Conservation (phyloP, 768 basidiomycete species). For the Piloderma croceum region DNA sequence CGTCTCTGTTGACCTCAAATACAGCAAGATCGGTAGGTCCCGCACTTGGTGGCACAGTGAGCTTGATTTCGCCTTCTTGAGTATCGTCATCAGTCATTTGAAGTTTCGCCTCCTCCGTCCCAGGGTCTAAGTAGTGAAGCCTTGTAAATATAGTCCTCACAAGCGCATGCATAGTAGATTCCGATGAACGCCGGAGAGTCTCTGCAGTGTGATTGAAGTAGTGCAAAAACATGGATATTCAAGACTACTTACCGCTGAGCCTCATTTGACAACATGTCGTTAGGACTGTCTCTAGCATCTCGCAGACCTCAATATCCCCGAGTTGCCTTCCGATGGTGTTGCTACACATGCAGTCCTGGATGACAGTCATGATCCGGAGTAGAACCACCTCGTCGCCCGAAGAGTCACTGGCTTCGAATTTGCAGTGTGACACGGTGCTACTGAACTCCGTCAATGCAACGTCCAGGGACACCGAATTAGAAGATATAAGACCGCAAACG, state of each 20-base stretch:
- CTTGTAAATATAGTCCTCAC: conserved; percentile 78
- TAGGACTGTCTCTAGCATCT: conserved; percentile 95
- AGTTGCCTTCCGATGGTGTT: conserved; percentile 58
- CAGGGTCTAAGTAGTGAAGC: conserved; percentile 61
- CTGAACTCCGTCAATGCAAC: conserved; percentile 77
- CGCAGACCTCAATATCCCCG: conserved; percentile 92
- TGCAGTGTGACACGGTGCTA: conserved; percentile 88
- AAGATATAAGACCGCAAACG: conserved; percentile 64
- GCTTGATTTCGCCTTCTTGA: conserved; percentile 51
- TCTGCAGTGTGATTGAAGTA: conserved; percentile 41
- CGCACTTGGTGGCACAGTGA: conserved; percentile 47
- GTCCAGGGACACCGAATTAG: conserved; percentile 51
- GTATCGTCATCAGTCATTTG: conserved; percentile 43
- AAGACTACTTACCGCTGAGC: conserved; percentile 70
- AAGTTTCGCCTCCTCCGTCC: conserved; percentile 63
- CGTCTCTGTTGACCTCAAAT: no score
- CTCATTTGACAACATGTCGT: conserved; percentile 97
- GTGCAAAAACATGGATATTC: neutral
- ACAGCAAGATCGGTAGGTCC: no score
- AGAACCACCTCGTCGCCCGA: conserved; percentile 97
- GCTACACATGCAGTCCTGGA: conserved; percentile 75
- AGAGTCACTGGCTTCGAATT: conserved; percentile 95
- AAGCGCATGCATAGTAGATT: conserved; percentile 83
- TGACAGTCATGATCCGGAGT: conserved; percentile 84
- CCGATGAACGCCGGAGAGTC: conserved; percentile 80